phyloP scores from a whole-genome alignment of 1,284 basidiomycete genomes.

The Vanrija humicola region DNA sequence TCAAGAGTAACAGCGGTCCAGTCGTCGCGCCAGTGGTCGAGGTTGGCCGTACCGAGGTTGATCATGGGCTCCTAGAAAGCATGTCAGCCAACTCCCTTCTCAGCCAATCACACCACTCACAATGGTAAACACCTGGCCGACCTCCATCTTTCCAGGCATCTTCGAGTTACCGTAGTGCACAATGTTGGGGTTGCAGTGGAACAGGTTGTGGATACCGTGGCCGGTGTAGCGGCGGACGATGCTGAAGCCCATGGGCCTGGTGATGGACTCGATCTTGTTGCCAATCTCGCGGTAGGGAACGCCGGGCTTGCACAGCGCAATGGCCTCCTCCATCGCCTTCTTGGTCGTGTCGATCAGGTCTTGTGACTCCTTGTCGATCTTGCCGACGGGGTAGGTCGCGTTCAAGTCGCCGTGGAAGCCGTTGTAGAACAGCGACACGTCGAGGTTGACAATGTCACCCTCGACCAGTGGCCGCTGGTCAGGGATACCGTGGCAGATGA shows the following conservation, averaged over 20 bases:
- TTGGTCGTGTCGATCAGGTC: conserved; percentile 78
- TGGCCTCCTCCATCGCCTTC: conserved; percentile 77
- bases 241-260: conserved; percentile 71
- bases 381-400: conserved; percentile 77
- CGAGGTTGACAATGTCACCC: conserved; percentile 92
- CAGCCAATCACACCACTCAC: conserved; percentile 15
- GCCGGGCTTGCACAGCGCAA: conserved; percentile 84
- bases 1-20: conserved; percentile 92
- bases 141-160: conserved; percentile 51
- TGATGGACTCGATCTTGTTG: conserved; percentile 66
- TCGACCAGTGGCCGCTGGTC: conserved; percentile 79
- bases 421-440: conserved; percentile 54
- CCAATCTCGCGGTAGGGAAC: conserved; percentile 63
- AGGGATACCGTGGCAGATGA: conserved; percentile 95
- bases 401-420: conserved; percentile 90
- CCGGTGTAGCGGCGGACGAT: conserved; percentile 85
- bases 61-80: conserved; percentile 67
- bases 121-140: conserved; percentile 51
- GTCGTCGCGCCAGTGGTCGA: conserved; percentile 53
- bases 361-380: conserved; percentile 73
- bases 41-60: conserved; percentile 64
- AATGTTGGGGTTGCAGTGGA: conserved; percentile 49
- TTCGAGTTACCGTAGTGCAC: conserved; percentile 51
- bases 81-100: conserved; percentile 6
- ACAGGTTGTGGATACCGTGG: conserved; percentile 78